These are phyloP conservation scores for Scleroderma bovista DNA, from an alignment of 768 basidiomycete genomes.

Conservation along the genomic window DNA sequence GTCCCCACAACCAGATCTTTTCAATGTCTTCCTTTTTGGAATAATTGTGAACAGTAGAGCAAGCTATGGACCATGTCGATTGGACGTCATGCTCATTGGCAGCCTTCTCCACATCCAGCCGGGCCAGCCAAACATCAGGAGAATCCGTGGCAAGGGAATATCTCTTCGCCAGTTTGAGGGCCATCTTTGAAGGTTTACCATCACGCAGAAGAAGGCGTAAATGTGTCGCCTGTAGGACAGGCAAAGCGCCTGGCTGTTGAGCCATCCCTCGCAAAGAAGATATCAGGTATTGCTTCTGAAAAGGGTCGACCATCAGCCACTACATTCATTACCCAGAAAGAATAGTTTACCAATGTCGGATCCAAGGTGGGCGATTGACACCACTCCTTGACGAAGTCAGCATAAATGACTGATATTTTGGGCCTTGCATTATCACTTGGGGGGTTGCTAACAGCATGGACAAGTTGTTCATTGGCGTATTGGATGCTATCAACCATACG, in stretches of 20 bases:
- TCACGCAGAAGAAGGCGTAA: conserved; percentile 29
- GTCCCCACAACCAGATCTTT: conserved; percentile 54
- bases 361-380: conserved; percentile 31
- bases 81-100: conserved; percentile 21
- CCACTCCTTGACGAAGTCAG: conserved; percentile 45
- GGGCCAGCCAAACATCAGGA: conserved; percentile 47
- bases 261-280: conserved; percentile 37
- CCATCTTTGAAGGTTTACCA: conserved; percentile 26
- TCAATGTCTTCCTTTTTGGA: conserved; percentile 21
- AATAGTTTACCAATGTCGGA: conserved; percentile 25
- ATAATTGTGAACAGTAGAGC: conserved; percentile 27
- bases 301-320: neutral
- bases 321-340: conserved; percentile 9
- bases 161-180: conserved; percentile 37
- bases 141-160: conserved; percentile 40
- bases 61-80: conserved; percentile 42
- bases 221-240: conserved; percentile 33
- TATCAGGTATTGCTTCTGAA: conserved; percentile 52
- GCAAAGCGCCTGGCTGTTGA: conserved; percentile 11
- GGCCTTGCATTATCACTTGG: conserved; percentile 15
- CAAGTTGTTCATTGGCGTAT: conserved; percentile 25
- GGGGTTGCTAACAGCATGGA: conserved; percentile 25
- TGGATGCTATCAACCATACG: conserved; percentile 25
- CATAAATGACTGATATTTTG: conserved; percentile 33
- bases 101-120: conserved; percentile 40